These are phyloP conservation scores for Penicillium nordicum DNA, from an alignment of 2,329 filamentous ascomycete genomes.

Conservation along the genomic window DNA sequence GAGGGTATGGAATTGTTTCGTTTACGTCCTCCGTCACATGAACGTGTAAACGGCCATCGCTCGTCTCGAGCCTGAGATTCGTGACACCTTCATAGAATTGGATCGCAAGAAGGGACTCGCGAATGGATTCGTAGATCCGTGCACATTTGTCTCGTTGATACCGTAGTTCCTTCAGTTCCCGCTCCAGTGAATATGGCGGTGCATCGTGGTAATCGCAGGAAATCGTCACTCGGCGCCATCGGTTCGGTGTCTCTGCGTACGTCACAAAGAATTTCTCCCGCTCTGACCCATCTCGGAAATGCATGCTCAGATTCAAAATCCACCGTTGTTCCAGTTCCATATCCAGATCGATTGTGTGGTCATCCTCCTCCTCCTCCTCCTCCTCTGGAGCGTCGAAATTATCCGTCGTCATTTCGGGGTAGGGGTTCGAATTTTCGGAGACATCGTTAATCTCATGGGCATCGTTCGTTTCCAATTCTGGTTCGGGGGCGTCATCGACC, in stretches of 20 bases:
- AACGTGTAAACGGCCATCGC: constrained; percentile 82
- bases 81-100: constrained; percentile 96
- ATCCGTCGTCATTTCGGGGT: constrained; percentile 14
- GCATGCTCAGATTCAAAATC: constrained; percentile 98
- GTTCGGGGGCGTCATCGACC: constrained; percentile 26
- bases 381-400: background rate
- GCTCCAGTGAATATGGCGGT: constrained; percentile 76
- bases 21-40: constrained; percentile 97
- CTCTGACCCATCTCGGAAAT: constrained; percentile 88
- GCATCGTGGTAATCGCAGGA: constrained; percentile 88
- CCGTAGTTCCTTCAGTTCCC: constrained; percentile 70
- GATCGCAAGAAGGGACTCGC: constrained; percentile 86
- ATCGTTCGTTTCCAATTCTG: constrained; percentile 27
- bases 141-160: constrained; percentile 90
- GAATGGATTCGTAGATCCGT: constrained; percentile 90
- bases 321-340: constrained; percentile 82
- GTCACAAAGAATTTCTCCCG: constrained; percentile 98
- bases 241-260: constrained; percentile 73
- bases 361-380: constrained; percentile 20
- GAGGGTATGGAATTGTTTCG: constrained; percentile 87
- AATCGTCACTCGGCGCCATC: constrained; percentile 85
- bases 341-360: constrained; percentile 52
- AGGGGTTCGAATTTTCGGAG: constrained; percentile 29
- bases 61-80: constrained; percentile 89
- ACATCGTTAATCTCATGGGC: constrained; percentile 19